Conservation (phyloP, 805 yeast species). For the Alloascoidea africana region DNA sequence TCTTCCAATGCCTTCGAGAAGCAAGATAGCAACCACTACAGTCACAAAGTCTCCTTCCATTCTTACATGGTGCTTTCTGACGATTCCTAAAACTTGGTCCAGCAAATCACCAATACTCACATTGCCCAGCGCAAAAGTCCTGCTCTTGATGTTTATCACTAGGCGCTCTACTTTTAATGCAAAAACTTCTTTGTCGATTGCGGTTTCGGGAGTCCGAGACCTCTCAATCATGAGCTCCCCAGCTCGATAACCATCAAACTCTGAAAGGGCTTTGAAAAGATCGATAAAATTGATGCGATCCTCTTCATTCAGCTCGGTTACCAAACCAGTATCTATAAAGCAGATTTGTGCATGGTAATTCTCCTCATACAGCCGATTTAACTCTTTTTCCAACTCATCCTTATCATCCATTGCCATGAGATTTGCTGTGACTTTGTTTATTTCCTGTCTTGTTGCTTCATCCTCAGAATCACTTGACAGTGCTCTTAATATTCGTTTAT, state of each 20-base stretch:
- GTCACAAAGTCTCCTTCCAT: conserved; percentile 97
- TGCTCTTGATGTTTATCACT: conserved; percentile 64
- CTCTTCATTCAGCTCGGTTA: conserved; percentile 67
- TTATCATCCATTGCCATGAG: conserved; percentile 12
- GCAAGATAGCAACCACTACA: conserved; percentile 82
- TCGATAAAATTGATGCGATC: conserved; percentile 83
- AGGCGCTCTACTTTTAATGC: conserved; percentile 77
- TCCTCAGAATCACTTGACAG: conserved; percentile 17
- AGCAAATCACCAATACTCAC: conserved; percentile 84
- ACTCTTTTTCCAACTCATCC: conserved; percentile 29
- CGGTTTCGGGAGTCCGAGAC: conserved; percentile 90
- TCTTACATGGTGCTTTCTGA: conserved; percentile 83
- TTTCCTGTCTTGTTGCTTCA: conserved; percentile 11
- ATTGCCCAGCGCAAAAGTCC: conserved; percentile 87
- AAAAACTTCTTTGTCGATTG: conserved; percentile 68
- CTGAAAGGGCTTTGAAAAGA: conserved; percentile 74
- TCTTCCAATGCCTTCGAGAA: conserved; percentile 91
- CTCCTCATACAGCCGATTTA: conserved; percentile 30
- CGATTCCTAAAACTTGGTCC: conserved; percentile 82
- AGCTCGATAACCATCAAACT: conserved; percentile 86
- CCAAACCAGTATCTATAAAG: conserved; percentile 85
- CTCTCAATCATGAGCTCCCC: conserved; percentile 94
- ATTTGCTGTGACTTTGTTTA: conserved; percentile 10
- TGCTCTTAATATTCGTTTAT: conserved; percentile 18
- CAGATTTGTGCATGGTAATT: conserved; percentile 79